Base-by-base conservation (phyloP, 768 basidiomycete species). In the Amyloporia xantha region DNA sequence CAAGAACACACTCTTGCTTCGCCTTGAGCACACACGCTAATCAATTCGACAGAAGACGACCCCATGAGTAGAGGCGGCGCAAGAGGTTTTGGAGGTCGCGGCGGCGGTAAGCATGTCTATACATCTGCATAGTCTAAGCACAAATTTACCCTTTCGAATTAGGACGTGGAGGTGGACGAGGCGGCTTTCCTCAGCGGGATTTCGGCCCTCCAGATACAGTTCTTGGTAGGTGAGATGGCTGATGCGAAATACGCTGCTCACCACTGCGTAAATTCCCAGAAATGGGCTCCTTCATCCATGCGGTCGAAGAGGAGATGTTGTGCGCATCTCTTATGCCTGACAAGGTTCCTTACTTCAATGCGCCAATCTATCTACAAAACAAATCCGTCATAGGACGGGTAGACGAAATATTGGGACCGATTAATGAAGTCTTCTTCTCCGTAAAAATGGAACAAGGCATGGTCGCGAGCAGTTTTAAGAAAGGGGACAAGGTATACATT, bases 311-410 rank as follows among this genome's bases (percentile, higher is more conserved):
- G 51, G 94, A 99, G 65, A 98, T 99, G 95, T 76, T 99, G 44
- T 99, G 96, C 66, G 75, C 83, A 5, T 91, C 93, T 3, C 68
- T 81, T 17, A 77, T 91, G 63, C 69, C 84, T 2, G 84, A 94
- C 68, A 95, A 90, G 73, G 92, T 99, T 23, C 96, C 96, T 0
- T 95, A 93, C 68, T 99, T 99, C 79, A 99, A 99, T 66, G 94
- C 95, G 0, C 94, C 95, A 42, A 92, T 98, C 63, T 98, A 95
- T 67, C 79, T 98, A 45, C 84, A 91, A 74, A 96, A 97, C 68
- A 98, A 96, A 70, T 89, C 91, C 9, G 76, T 81, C 56, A 91
- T 98, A 53, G 95, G 96, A 53, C 97, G 96, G 71, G 87, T 99
- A 36, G 96, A 99, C 68, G 96, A 99, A 68, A 98, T 99, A 57